Evolutionary conservation across 306 rosid species (phyloP).

Genomic region (Inga oerstediana): DNA sequence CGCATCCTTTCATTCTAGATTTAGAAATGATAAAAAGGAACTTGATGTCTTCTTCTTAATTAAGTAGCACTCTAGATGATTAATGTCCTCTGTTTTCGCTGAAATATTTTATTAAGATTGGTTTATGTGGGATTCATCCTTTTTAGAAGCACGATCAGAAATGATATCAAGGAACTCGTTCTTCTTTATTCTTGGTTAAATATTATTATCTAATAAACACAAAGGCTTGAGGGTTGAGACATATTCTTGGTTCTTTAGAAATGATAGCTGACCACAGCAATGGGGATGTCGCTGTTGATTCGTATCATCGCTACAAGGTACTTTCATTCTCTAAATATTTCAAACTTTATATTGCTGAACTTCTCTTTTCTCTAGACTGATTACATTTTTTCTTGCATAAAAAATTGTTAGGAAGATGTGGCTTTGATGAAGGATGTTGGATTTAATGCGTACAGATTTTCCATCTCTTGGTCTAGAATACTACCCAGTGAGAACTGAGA

Average conservation of each 20-base stretch:
- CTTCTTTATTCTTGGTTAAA: background rate
- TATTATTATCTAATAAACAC: background rate
- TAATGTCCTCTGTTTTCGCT: background rate
- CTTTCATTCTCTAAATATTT: constrained; percentile 27
- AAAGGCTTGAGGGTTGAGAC: background rate
- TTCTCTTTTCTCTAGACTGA: constrained; percentile 22
- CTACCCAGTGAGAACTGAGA: constrained; percentile 66
- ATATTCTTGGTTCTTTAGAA: constrained; percentile 40
- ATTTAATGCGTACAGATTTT: constrained; percentile 58
- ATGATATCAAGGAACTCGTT: background rate
- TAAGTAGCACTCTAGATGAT: background rate
- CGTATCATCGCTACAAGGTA: constrained; percentile 73
- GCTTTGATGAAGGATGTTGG: constrained; percentile 64
- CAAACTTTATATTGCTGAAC: background rate
- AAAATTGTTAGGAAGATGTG: constrained; percentile 52
- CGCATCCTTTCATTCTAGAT: background rate
- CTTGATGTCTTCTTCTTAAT: background rate
- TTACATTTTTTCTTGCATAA: background rate
- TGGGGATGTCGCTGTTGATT: constrained; percentile 57
- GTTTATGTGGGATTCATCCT: background rate
- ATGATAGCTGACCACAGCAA: constrained; percentile 55
- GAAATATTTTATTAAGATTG: background rate
- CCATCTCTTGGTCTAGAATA: constrained; percentile 69
- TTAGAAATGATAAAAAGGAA: background rate
- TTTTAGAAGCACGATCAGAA: background rate